Evolutionary conservation across 768 basidiomycete genomes (phyloP).

Genomic region (Vararia minispora): DNA sequence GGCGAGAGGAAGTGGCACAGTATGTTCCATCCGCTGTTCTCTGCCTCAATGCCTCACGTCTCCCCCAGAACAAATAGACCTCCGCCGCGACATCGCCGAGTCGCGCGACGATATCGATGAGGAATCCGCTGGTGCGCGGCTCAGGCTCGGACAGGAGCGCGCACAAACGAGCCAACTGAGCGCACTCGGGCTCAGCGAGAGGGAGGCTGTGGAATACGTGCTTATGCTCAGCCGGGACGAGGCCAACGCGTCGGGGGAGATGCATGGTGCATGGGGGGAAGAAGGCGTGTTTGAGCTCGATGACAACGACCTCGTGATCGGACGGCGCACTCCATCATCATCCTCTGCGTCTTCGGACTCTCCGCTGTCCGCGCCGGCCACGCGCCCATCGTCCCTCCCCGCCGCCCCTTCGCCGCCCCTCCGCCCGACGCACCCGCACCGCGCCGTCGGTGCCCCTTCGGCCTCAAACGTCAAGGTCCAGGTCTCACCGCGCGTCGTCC

Average conservation of each 20-base stretch:
- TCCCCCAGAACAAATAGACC: conserved; percentile 46
- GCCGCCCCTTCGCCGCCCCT: conserved; percentile 15
- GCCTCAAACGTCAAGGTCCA: conserved; percentile 43
- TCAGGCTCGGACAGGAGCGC: conserved; percentile 34
- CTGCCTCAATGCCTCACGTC: not conserved
- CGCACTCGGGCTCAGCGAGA: conserved; percentile 60
- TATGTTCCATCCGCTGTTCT: conserved; percentile 11
- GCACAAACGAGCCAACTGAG: conserved; percentile 49
- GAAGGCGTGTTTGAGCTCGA: conserved; percentile 51
- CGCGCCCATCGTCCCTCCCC: conserved; percentile 1
- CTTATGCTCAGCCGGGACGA: conserved; percentile 83
- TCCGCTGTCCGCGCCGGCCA: conserved; percentile 7
- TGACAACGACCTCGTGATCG: conserved; percentile 32
- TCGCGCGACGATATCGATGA: conserved; percentile 40
- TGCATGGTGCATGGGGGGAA: no score
- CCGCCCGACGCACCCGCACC: conserved; percentile 12
- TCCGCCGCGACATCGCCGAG: conserved; percentile 52
- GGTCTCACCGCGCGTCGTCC: conserved; percentile 32
- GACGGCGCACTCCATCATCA: no score
- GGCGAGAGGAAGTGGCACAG: conserved; percentile 26
- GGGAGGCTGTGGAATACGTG: conserved; percentile 68
- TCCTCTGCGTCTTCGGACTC: conserved; percentile 1
- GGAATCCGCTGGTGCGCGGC: conserved; percentile 29
- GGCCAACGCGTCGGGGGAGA: conserved; percentile 19
- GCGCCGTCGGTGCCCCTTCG: conserved; percentile 18